phyloP scores from a whole-genome alignment of 129 eudicot species.

The Logfia minima region DNA sequence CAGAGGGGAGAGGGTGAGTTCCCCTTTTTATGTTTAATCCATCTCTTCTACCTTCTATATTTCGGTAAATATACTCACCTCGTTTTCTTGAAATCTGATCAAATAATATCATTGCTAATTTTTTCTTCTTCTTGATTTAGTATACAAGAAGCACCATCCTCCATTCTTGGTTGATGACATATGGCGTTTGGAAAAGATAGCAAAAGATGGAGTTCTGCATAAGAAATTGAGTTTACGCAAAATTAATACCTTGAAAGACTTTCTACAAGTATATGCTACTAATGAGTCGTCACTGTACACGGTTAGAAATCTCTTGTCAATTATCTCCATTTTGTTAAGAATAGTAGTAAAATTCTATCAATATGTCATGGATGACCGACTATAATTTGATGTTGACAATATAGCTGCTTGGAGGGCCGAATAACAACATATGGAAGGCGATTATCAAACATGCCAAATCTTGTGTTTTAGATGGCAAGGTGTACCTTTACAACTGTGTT shows the following conservation, averaged over 20 bases:
- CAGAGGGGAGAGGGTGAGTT: slow-evolving; percentile 90
- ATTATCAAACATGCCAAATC: slow-evolving; percentile 56
- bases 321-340: not conserved
- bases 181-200: slow-evolving; percentile 81
- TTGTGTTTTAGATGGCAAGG: slow-evolving; percentile 52
- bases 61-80: too few species aligned
- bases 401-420: slow-evolving; percentile 58
- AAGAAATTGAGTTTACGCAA: slow-evolving; percentile 21
- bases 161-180: slow-evolving; percentile 60
- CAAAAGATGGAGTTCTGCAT: slow-evolving; percentile 63
- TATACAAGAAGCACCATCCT: slow-evolving; percentile 68
- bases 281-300: slow-evolving; percentile 38
- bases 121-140: slow-evolving; percentile 36
- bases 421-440: slow-evolving; percentile 57
- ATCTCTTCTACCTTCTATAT: slow-evolving; percentile 10
- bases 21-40: slow-evolving; percentile 1
- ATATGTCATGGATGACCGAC: not conserved
- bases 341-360: not conserved
- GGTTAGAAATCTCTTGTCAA: slow-evolving; percentile 39
- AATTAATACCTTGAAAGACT: slow-evolving; percentile 50
- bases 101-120: not conserved
- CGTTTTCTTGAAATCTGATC: too few species aligned
- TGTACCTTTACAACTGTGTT: slow-evolving; percentile 39
- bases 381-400: slow-evolving; percentile 21
- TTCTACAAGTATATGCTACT: slow-evolving; percentile 48